Evolutionary conservation across 176 grass and related monocot species (phyloP), one percentile per base, ranked within the genome.

Genomic region (Eragrostis nindensis): DNA sequence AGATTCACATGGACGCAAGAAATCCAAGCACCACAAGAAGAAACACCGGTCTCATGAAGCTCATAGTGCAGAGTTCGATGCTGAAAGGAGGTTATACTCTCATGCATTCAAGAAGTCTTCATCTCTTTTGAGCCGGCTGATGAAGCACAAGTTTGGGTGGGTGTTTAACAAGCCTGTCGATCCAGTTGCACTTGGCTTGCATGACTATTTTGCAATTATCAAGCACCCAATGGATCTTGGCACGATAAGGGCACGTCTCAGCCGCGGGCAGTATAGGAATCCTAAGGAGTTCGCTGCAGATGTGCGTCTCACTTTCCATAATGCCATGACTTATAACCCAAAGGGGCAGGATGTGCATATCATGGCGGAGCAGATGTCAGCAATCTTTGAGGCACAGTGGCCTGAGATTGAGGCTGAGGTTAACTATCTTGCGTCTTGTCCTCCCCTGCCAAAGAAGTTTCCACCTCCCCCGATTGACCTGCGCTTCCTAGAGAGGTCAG

Each of bases 301-400:
- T 84, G 92, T 98, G 11, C 84, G 92, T 75, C 79, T 98, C 25
- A 98, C 96, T 54, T 98, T 93, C 79, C 86, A 70, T 13, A 98
- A 98, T 86, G 95, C 95, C 25, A 98, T 98, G 95, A 98, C 90
- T 0, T 98, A 95, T 84, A 98, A 98, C 41, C 90, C 92, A 5
- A 95, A 91, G 80, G 92, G 92, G 6, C 96, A 98, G 74, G 96
- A 98, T 79, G 96, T 93, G 46, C 96, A 98, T 86, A 43, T 91
- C 70, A 95, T 98, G 96, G 96, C 96, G 5, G 92, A 95, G 62
- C 92, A 98, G 77, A 69, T 98, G 40, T 48, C 8, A 19, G 86
- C 84, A 57, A 71, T 93, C 25, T 98, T 95, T 88, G 96, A 98
- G 52, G 88, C 84, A 2, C 90, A 86, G 30, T 98, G 96, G 96